phyloP scores from a whole-genome alignment of 2,329 filamentous ascomycete genomes.

The Neoscytalidium dimidiatum region DNA sequence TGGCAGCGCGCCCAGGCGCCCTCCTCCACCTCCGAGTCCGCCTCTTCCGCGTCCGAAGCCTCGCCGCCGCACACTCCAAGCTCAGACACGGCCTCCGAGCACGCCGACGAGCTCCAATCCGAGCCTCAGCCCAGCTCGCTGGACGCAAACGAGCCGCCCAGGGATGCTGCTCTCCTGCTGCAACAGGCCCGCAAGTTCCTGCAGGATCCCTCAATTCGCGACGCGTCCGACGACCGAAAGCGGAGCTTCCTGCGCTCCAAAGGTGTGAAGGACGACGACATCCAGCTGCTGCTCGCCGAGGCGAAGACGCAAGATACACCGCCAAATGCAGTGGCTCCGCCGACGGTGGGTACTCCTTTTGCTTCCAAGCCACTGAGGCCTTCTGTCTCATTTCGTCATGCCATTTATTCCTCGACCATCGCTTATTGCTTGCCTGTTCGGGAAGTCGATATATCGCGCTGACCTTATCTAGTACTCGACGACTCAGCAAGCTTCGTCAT shows the following conservation, averaged over 20 bases:
- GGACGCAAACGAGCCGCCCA: conserved; percentile 3
- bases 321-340: not conserved
- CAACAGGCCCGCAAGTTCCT: conserved; percentile 77
- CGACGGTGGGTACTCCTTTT: not conserved
- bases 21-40: conserved; percentile 20
- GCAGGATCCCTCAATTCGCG: conserved; percentile 69
- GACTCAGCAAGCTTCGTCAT: not conserved
- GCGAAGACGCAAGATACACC: conserved; percentile 22
- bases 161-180: conserved; percentile 33
- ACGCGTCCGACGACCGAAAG: conserved; percentile 72
- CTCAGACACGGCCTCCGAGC: conserved; percentile 23
- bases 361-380: not conserved
- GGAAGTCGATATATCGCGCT: not conserved
- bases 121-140: conserved; percentile 23
- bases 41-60: not conserved
- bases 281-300: conserved; percentile 63
- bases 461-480: conserved; percentile 7
- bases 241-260: conserved; percentile 76
- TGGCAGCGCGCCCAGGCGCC: conserved; percentile 34
- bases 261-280: conserved; percentile 67
- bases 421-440: not conserved
- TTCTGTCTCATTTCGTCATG: not conserved
- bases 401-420: not conserved
- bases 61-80: conserved; percentile 7
- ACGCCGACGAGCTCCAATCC: conserved; percentile 23